Base-by-base conservation (phyloP, 257 asterid species). In the Plantago elongata region DNA sequence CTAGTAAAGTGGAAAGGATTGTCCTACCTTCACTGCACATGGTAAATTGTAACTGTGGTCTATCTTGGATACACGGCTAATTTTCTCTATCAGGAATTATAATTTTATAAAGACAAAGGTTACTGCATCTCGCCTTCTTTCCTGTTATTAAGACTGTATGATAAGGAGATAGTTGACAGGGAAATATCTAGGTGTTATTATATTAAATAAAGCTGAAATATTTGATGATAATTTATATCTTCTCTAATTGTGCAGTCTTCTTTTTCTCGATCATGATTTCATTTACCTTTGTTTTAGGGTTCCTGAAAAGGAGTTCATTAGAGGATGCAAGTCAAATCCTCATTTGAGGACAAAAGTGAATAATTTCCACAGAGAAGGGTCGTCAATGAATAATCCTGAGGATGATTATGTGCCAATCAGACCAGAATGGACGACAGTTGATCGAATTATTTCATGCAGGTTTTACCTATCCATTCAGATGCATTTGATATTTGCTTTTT, bases 351-450 rank as follows among this genome's bases (percentile, higher is more conserved):
- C 95, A 46, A 85, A 82, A 79, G 95, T 93, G 7, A 93, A 87
- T 74, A 87, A 93, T 71, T 93, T 87, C 66, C 83, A 85, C 64
- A 83, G 72, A 38, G 97, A 85, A 69, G 76, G 83, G 75, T 81
- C 93, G 18, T 77, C 97, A 45, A 75, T 82, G 13, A 81, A 78
- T 77, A 81, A 75, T 62, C 61, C 81, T 54, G 99, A 87, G 45
- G 98, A 91, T 72, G 99, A 93, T 13, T 70, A 57, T 67, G 81
- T 82, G 30, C 87, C 99, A 54, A 83, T 93, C 65, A 86, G 97
- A 64, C 89, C 95, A 1, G 99, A 93, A 17, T 93, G 99, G 99
- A 93, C 95, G 5, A 82, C 94, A 11, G 94, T 89, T 61, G 99
- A 93, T 69, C 89, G 99, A 51, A 70, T 93, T 75, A 81, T 93